Conservation (phyloP, 23 red algal species). For the Chondrus crispus region DNA sequence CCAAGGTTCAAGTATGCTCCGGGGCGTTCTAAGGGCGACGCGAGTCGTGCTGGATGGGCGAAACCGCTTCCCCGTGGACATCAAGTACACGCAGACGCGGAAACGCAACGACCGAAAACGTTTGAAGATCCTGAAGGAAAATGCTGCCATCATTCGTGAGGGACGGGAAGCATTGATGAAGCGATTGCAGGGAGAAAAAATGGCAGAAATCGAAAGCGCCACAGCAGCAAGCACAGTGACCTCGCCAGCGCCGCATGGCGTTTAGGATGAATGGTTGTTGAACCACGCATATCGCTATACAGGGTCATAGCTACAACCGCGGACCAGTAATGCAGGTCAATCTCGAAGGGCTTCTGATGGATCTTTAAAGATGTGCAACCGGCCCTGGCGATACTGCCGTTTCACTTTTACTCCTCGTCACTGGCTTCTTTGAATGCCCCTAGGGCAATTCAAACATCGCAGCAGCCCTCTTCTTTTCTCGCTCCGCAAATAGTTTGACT, state of each 20-base stretch:
- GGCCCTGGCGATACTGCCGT: too few species aligned
- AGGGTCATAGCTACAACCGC: too few species aligned
- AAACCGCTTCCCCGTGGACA: slow-evolving; percentile 45
- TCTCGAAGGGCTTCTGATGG: too few species aligned
- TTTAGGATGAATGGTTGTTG: too few species aligned
- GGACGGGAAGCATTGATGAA: slow-evolving; percentile 27
- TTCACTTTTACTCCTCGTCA: too few species aligned
- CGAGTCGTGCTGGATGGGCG: slow-evolving; percentile 45
- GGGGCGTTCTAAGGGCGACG: slow-evolving; percentile 39
- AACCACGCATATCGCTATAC: too few species aligned
- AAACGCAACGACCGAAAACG: slow-evolving; percentile 53
- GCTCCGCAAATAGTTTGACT: slow-evolving; percentile 51
- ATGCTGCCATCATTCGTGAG: slow-evolving; percentile 55
- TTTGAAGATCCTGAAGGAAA: slow-evolving; percentile 60
- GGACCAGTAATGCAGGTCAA: too few species aligned
- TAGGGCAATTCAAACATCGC: slow-evolving; percentile 89
- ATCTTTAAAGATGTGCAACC: too few species aligned
- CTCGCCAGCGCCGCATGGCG: too few species aligned
- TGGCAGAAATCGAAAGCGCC: too few species aligned
- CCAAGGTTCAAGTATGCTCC: slow-evolving; percentile 31
- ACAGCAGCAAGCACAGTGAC: too few species aligned
- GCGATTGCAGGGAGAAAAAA: background rate
- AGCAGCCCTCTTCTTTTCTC: slow-evolving; percentile 62
- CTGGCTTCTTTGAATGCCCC: too few species aligned
- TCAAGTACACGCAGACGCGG: slow-evolving; percentile 46